phyloP scores from a whole-genome alignment of 2,329 filamentous ascomycete genomes.

The Trematosphaeria pertusa region DNA sequence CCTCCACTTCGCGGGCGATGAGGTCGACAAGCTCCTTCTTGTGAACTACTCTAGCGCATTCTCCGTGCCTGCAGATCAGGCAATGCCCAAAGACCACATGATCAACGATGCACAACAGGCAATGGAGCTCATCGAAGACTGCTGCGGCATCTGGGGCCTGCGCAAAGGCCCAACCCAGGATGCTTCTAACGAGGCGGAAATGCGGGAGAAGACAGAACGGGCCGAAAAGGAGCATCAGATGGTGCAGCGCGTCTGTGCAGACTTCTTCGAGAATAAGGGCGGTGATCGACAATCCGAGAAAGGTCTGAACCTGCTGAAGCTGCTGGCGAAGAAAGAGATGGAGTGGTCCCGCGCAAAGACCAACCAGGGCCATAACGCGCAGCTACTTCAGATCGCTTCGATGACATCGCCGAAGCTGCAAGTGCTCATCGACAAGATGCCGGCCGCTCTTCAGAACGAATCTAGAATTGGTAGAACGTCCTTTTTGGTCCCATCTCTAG shows the following conservation, averaged over 20 bases:
- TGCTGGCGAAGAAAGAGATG: constrained; percentile 9
- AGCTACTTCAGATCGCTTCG: constrained; percentile 1
- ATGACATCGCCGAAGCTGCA: neutral
- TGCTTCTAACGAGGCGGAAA: constrained; percentile 5
- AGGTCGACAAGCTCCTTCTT: constrained; percentile 14
- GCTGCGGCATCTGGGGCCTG: constrained; percentile 26
- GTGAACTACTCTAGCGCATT: constrained; percentile 20
- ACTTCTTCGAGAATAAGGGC: constrained; percentile 13
- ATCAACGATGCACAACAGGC: constrained; percentile 11
- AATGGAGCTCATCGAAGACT: constrained; percentile 24
- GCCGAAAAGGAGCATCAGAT: constrained; percentile 18
- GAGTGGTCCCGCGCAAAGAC: constrained; percentile 9
- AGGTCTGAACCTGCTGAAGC: constrained; percentile 10
- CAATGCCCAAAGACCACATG: constrained; percentile 14
- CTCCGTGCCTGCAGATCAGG: constrained; percentile 1
- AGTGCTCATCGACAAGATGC: too few species aligned
- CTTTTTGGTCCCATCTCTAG: constrained; percentile 18
- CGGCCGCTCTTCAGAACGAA: too few species aligned
- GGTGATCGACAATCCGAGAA: constrained; percentile 4
- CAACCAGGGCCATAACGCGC: constrained; percentile 13
- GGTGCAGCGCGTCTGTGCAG: constrained; percentile 14
- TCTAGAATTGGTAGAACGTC: constrained; percentile 9
- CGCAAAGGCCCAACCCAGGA: constrained; percentile 17
- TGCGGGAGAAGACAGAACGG: neutral
- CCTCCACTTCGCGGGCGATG: constrained; percentile 11